Percentiles rank a stretch among this genome's conserved stretches.
phyloP scores from a whole-genome alignment of 139 green algal species.

The Chlorella vulgaris region DNA sequence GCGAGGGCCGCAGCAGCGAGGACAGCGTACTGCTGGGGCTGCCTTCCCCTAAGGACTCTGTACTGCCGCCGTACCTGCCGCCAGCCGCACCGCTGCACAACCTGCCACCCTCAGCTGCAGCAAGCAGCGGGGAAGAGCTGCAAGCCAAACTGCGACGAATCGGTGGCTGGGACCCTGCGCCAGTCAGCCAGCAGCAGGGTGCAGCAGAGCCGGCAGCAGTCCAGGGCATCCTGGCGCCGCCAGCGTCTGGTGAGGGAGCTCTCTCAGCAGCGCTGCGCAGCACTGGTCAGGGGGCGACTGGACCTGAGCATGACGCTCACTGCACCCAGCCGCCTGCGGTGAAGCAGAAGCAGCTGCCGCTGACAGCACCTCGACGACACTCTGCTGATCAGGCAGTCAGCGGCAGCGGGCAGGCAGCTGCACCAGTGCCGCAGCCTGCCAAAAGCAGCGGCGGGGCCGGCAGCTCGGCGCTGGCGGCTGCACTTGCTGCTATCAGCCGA shows the following conservation, averaged over 20 bases:
- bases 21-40: slow-evolving; percentile 20
- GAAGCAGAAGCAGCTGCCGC: no score
- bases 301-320: no score
- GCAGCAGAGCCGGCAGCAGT: no score
- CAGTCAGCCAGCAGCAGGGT: no score
- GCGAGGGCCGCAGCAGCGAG: slow-evolving; percentile 32
- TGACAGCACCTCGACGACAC: no score
- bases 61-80: neutral
- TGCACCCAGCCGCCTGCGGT: no score
- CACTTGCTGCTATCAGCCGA: slow-evolving; percentile 13
- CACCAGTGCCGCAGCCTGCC: neutral
- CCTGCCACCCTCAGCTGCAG: neutral
- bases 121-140: neutral
- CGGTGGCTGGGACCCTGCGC: neutral
- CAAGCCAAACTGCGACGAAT: neutral
- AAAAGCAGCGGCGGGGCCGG: no score
- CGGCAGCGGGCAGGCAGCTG: neutral
- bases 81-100: neutral
- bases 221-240: neutral
- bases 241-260: no score
- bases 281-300: neutral
- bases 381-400: no score
- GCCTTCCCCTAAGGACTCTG: slow-evolving; percentile 12
- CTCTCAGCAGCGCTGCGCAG: no score
- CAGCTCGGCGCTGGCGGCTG: slow-evolving; percentile 2